Evolutionary conservation across 371 early-diverging fungal genomes (phyloP).

Genomic region (Syncephalastrum monosporum): DNA sequence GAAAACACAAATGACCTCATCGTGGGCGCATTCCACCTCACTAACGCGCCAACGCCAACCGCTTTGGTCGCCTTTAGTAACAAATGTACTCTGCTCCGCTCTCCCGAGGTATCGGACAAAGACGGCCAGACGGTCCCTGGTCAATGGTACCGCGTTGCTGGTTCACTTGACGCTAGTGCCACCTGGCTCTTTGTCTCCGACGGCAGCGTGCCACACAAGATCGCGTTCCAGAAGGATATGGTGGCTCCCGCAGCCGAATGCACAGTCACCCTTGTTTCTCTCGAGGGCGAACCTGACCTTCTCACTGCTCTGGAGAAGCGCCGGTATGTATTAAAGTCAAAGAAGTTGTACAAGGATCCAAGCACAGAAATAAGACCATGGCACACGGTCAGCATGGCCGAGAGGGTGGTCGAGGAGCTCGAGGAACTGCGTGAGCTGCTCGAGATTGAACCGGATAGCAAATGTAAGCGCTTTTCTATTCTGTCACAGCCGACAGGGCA

Average conservation of each 20-base stretch:
- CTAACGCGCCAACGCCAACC: no score
- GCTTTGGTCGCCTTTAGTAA: no score
- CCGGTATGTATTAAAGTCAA: background rate
- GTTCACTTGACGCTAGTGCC: no score
- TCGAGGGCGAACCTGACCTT: background rate
- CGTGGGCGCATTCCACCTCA: background rate
- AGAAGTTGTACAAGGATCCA: background rate
- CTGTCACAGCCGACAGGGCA: conserved; percentile 5
- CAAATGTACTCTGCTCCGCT: no score
- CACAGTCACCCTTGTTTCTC: background rate
- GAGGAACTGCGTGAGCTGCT: conserved; percentile 71
- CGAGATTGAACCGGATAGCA: conserved; percentile 86
- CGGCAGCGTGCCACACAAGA: no score
- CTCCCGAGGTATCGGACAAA: no score
- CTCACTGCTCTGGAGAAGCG: background rate
- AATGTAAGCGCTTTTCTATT: conserved; percentile 56
- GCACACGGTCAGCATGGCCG: conserved; percentile 41
- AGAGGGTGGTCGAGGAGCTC: conserved; percentile 61
- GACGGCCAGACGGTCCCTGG: no score
- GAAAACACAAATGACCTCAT: background rate
- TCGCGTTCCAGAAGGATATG: no score
- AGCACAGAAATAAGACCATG: conserved; percentile 14
- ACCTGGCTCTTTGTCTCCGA: no score
- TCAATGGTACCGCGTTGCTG: no score
- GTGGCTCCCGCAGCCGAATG: no score